phyloP scores from a whole-genome alignment of 176 grass and related monocot species.

The Oryza rufipogon region DNA sequence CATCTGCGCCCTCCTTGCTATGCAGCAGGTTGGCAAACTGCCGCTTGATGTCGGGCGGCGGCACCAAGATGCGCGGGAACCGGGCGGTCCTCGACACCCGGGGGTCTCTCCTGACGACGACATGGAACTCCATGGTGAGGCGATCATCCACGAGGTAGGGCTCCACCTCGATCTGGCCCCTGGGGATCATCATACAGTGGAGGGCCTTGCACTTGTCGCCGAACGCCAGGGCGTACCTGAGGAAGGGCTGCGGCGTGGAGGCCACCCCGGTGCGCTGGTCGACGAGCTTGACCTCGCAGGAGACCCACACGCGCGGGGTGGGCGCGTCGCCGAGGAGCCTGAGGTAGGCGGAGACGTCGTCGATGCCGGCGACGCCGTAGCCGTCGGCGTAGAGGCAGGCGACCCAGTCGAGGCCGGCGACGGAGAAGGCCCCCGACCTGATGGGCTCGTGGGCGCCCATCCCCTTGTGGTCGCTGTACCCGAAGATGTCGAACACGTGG shows the following conservation, averaged over 20 bases:
- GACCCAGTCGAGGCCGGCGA: neutral
- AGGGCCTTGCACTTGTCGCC: too few relatives aligned
- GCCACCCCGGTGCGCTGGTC: neutral
- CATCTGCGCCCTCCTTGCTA: slow-evolving; percentile 13
- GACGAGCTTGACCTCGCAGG: neutral
- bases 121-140: neutral
- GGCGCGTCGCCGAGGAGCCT: neutral
- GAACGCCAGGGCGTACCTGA: too few relatives aligned
- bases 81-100: neutral
- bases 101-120: neutral
- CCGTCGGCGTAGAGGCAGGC: neutral
- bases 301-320: neutral
- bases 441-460: neutral
- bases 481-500: slow-evolving; percentile 1
- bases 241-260: neutral
- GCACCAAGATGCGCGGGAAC: neutral
- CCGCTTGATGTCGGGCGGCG: neutral
- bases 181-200: neutral
- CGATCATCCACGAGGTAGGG: neutral
- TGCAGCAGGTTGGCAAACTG: slow-evolving; percentile 8
- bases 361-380: neutral
- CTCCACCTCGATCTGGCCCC: neutral
- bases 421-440: neutral
- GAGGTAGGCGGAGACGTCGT: neutral
- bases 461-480: slow-evolving; percentile 1